Evolutionary conservation across 139 green algal species (phyloP).

Genomic region (Tetradesmus lagerheimii): DNA sequence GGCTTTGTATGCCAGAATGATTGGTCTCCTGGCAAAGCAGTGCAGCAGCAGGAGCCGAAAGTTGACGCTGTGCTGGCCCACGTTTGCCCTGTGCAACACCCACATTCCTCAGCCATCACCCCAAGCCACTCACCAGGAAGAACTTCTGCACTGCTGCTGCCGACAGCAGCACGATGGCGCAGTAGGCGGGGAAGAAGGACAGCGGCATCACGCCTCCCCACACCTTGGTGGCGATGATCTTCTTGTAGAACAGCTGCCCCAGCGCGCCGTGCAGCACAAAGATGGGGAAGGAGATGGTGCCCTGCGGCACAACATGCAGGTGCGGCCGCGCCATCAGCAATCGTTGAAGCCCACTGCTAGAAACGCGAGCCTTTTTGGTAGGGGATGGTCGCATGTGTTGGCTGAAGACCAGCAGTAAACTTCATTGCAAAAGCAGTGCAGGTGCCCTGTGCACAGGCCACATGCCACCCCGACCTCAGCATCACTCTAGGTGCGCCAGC

Average conservation of each 20-base stretch:
- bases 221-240: constrained; percentile 49
- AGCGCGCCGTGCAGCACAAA: constrained; percentile 44
- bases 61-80: no score
- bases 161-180: constrained; percentile 41
- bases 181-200: constrained; percentile 48
- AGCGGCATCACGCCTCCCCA: constrained; percentile 42
- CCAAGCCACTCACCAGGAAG: constrained; percentile 36
- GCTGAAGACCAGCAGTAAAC: no score
- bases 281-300: constrained; percentile 51
- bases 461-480: no score
- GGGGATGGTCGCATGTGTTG: no score
- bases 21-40: no score
- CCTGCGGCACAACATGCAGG: not conserved
- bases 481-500: constrained; percentile 32
- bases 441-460: no score
- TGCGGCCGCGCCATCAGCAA: not conserved
- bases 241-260: constrained; percentile 53
- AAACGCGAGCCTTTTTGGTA: no score
- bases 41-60: no score
- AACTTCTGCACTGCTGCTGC: constrained; percentile 34
- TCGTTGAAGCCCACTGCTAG: no score
- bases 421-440: no score
- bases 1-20: no score
- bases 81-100: no score
- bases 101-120: not conserved